These are phyloP conservation scores for Betula pendula DNA, from an alignment of 306 rosid genomes.

Conservation along the genomic window DNA sequence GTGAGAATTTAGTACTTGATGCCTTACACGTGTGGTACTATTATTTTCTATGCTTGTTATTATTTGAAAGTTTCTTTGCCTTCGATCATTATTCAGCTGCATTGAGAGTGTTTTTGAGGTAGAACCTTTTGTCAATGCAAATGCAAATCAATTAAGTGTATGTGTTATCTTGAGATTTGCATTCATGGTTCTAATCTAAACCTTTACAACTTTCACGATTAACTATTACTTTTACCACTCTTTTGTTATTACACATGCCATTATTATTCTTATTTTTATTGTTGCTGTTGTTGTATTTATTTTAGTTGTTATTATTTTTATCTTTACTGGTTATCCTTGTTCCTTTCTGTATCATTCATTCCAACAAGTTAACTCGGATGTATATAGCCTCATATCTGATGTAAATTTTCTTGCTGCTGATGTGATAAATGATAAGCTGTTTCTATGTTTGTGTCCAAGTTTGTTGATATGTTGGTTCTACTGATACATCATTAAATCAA, in stretches of 20 bases:
- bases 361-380: not conserved
- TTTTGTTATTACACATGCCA: not conserved
- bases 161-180: not conserved
- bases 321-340: not conserved
- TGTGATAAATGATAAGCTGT: not conserved
- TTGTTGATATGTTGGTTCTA: not conserved
- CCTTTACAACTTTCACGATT: not conserved
- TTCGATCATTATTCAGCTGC: not conserved
- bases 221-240: not conserved
- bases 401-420: not conserved
- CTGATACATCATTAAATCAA: not conserved
- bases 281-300: not conserved
- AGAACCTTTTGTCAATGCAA: not conserved
- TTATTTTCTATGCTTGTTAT: not conserved
- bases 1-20: not conserved
- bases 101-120: not conserved
- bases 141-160: not conserved
- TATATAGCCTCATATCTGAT: not conserved
- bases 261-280: not conserved
- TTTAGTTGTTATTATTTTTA: not conserved
- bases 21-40: not conserved
- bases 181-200: not conserved
- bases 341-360: not conserved
- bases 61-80: not conserved
- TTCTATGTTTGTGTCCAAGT: not conserved